Evolutionary conservation across 768 basidiomycete species (phyloP).

Genomic region (Cytidiella melzeri): DNA sequence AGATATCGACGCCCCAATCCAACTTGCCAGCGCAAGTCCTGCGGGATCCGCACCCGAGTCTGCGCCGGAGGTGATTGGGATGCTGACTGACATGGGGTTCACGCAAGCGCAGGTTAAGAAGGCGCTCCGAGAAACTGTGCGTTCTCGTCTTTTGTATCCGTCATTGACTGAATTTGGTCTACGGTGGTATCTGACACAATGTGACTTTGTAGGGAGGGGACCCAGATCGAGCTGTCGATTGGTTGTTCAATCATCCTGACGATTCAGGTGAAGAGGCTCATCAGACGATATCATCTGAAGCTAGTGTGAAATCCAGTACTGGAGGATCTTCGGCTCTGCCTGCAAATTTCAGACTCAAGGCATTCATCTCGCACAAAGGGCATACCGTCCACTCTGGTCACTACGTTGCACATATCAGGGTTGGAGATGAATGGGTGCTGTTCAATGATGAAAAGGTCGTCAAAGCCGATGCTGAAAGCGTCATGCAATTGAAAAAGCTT

Average conservation of each 20-base stretch:
- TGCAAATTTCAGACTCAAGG: slow-evolving; percentile 75
- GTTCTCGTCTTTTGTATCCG: slow-evolving; percentile 22
- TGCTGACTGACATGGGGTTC: slow-evolving; percentile 93
- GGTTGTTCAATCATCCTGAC: slow-evolving; percentile 92
- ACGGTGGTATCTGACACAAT: not conserved
- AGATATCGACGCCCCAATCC: slow-evolving; percentile 87
- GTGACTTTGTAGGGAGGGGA: slow-evolving; percentile 49
- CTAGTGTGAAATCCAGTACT: slow-evolving; percentile 18
- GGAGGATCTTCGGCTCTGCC: slow-evolving; percentile 61
- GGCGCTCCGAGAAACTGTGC: slow-evolving; percentile 79
- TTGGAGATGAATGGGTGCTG: slow-evolving; percentile 70
- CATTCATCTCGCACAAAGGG: slow-evolving; percentile 97
- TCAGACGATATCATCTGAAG: slow-evolving; percentile 20
- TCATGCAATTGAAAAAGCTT: slow-evolving; percentile 70
- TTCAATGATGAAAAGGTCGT: slow-evolving; percentile 98
- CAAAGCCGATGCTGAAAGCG: slow-evolving; percentile 77
- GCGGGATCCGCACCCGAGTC: slow-evolving; percentile 42
- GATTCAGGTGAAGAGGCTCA: slow-evolving; percentile 61
- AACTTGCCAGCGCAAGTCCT: slow-evolving; percentile 20
- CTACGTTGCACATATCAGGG: slow-evolving; percentile 78
- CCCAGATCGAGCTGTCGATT: slow-evolving; percentile 85
- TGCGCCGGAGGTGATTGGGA: slow-evolving; percentile 58
- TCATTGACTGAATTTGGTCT: not conserved
- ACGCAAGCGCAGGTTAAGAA: slow-evolving; percentile 76
- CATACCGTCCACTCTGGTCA: slow-evolving; percentile 93